These are phyloP conservation scores for Fusarium brevicatenulatum DNA, from an alignment of 2,329 filamentous ascomycete genomes.

Conservation along the genomic window DNA sequence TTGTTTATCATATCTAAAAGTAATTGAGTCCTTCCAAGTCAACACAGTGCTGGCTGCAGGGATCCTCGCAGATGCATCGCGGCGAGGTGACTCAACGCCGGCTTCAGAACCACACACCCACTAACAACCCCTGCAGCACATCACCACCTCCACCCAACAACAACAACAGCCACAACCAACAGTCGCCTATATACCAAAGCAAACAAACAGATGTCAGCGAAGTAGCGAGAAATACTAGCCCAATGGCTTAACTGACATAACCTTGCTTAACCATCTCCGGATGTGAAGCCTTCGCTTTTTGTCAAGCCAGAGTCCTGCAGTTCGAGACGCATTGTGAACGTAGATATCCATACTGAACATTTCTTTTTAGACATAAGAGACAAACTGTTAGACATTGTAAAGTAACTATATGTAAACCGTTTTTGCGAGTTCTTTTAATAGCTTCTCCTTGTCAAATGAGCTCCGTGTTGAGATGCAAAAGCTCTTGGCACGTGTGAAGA, in stretches of 20 bases:
- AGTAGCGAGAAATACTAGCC: not conserved
- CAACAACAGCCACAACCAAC: not conserved
- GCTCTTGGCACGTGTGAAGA: not conserved
- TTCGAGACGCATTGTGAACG: not conserved
- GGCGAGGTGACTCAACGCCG: slow-evolving; percentile 20
- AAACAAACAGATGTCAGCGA: not conserved
- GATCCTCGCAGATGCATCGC: not conserved
- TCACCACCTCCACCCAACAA: not conserved
- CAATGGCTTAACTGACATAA: not conserved
- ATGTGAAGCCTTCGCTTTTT: slow-evolving; percentile 20
- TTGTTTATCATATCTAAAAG: too few species aligned
- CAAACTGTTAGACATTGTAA: fast-evolving
- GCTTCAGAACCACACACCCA: not conserved
- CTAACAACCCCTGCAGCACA: not conserved
- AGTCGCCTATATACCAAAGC: not conserved
- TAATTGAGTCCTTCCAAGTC: not conserved
- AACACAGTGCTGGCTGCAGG: not conserved
- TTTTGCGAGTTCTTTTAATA: fast-evolving
- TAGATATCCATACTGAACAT: fast-evolving
- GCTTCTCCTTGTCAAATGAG: fast-evolving
- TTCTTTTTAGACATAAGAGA: not conserved
- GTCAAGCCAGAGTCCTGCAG: fast-evolving
- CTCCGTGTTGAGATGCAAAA: not conserved
- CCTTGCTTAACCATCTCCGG: not conserved
- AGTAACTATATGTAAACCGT: fast-evolving